Evolutionary conservation across 148 eudicot genomes (phyloP), one percentile per base, ranked within the genome.

Genomic region (Rheum nobile): DNA sequence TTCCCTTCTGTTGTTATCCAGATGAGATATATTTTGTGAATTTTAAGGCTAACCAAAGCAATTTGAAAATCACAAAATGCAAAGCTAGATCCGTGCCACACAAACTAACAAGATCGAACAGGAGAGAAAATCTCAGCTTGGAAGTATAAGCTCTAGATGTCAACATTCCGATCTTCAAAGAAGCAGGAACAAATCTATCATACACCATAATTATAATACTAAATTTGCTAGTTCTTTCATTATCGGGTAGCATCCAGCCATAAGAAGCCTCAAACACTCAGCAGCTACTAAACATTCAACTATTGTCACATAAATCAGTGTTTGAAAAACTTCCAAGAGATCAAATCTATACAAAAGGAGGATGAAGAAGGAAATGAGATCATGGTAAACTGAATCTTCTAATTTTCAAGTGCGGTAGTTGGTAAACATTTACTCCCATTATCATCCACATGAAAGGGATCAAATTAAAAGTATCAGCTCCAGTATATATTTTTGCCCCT

Each of bases 1-100:
- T 85, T 94, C 55, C 89, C 89, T 67, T 85, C 98, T 94, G 86
- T 77, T 68, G 26, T 71, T 77, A 86, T 59, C 8, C 46, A 69
- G 37, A 57, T 22, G 8, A 68, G 32, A 59, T 46, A 55, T 37
- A 74, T 57, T 21, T 52, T 31, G n/a, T 10, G 4, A 8, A 72
- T n/a, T 67, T 35, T 29, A 41, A 13, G 38, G 24, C 10, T n/a
- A 55, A 65, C n/a, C 22, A 69, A 48, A 22, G 10, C 32, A 75
- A 21, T 2, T 9, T 31, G 11, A 44, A 71, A 1, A 68, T 28
- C 22, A 3, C n/a, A 43, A 37, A 74, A 4, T 67, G n/a, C 32
- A 54, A 26, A 28, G n/a, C 32, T 52, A 71, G 50, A 34, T 46
- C 67, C 39, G 46, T 24, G 24, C 70, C 35, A 35, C 12, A 28